phyloP scores from a whole-genome alignment of 345 rosid genomes.

The Lepidium aucheri region DNA sequence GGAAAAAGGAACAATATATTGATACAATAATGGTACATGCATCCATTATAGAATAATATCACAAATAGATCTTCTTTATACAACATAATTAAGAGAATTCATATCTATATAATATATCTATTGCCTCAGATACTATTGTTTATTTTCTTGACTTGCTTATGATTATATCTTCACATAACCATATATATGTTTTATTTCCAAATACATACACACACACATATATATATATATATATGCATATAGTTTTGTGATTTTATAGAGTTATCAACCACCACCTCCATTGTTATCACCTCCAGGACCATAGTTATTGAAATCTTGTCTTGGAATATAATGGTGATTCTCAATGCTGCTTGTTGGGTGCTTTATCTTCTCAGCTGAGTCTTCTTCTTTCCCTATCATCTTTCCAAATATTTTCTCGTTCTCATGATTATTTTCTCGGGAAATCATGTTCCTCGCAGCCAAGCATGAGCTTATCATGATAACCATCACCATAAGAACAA shows the following conservation, averaged over 20 bases:
- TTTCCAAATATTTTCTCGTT: neutral
- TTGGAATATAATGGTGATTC: constrained; percentile 49
- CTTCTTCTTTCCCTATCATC: neutral
- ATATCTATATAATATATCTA: no score
- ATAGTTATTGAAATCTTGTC: constrained; percentile 38
- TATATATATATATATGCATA: no score
- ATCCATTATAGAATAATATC: no score
- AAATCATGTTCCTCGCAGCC: constrained; percentile 1
- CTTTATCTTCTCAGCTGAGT: neutral
- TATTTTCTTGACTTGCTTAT: no score
- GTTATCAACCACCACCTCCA: constrained; percentile 21
- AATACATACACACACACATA: no score
- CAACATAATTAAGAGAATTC: no score
- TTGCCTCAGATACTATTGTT: no score
- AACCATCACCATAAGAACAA: constrained; percentile 1
- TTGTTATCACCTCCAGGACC: constrained; percentile 29
- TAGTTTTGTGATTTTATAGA: neutral
- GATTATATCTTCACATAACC: no score
- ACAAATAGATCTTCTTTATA: no score
- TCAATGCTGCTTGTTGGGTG: constrained; percentile 26
- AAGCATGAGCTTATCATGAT: constrained; percentile 11
- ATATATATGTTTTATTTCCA: no score
- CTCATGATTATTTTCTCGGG: neutral
- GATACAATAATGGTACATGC: no score
- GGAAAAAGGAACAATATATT: no score